These are phyloP conservation scores for Chaetomiaceae sp. DNA, from an alignment of 2,329 filamentous ascomycete genomes.

Conservation along the genomic window DNA sequence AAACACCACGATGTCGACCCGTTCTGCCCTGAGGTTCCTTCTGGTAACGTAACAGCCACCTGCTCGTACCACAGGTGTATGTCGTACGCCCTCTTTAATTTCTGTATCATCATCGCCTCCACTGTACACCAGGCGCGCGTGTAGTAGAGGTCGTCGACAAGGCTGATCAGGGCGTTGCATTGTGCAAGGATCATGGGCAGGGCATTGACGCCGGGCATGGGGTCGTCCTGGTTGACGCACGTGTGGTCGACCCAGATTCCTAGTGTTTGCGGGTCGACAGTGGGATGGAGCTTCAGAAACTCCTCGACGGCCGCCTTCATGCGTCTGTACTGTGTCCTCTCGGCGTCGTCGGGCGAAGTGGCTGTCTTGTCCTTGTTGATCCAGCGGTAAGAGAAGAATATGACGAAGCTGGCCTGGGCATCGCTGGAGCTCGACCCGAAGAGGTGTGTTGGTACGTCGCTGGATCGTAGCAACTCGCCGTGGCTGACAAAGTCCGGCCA, in stretches of 20 bases:
- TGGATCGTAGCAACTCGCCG: constrained; percentile 28
- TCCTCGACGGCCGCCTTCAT: constrained; percentile 31
- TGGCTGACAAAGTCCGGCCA: constrained; percentile 28
- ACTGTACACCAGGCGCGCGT: constrained; percentile 37
- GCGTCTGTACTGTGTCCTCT: constrained; percentile 31
- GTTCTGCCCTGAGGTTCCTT: not conserved
- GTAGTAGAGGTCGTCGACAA: constrained; percentile 35
- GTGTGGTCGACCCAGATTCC: constrained; percentile 35
- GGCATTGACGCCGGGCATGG: constrained; percentile 31
- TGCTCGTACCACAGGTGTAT: constrained; percentile 32
- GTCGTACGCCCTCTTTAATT: constrained; percentile 30
- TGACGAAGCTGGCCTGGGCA: not conserved
- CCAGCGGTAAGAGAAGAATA: constrained; percentile 38
- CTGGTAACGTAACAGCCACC: not conserved
- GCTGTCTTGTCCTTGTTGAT: constrained; percentile 21
- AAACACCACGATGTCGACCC: not conserved
- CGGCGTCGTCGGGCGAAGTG: constrained; percentile 28
- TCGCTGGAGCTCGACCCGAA: constrained; percentile 1
- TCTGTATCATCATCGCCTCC: constrained; percentile 33
- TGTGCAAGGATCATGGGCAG: constrained; percentile 37
- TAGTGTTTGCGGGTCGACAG: constrained; percentile 23
- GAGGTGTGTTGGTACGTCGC: constrained; percentile 20
- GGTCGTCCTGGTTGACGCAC: constrained; percentile 36
- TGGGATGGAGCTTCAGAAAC: constrained; percentile 27
- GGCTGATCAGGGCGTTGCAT: constrained; percentile 38